Evolutionary conservation across 2,329 filamentous ascomycete genomes (phyloP), one percentile per base, ranked within the genome.

Genomic region (Knufia petricola): DNA sequence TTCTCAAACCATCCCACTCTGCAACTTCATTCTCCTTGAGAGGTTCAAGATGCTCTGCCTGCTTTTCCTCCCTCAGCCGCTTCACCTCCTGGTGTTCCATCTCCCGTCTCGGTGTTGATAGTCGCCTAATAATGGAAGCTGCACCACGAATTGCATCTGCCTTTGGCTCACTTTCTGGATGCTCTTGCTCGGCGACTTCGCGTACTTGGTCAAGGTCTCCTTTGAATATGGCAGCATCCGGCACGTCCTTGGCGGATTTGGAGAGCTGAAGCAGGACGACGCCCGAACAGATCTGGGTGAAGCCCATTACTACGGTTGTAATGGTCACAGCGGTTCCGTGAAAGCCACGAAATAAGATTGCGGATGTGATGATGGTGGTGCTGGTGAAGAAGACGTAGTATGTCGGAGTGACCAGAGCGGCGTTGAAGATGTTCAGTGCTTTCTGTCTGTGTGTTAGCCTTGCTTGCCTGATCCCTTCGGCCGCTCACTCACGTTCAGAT

Each of bases 301-400:
- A 98, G 1, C 92, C 92, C 70, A 94, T 80, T 49, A 96, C 84
- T 24, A 96, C 85, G 0, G 88, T 95, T 39, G 86, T 75, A 50
- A 98, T 96, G 21, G 85, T 79, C 4, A 79, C 76, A 0, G 78
- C 75, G 0, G 86, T 86, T 30, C 90, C 92, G 62, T 94, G 90
- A 76, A 98, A 95, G 6, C 92, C 92, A 54, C 81, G 83, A 67
- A 96, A 96, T 2, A 98, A 73, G 40, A 98, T 82, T 2, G 89
- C 85, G 0, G 90, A 95, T 4, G 89, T 94, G 58, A 96, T 79
- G 56, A 98, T 95, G 17, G 92, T 96, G 3, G 88, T 85, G 58
- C 84, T 94, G 32, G 92, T 98, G 65, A 98, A 98, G 71, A 94
- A 90, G 56, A 98, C 92, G 65, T 98, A 98, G 69, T 98, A 98